Percentiles rank a stretch among this genome's conserved stretches.
These are phyloP conservation scores for Globisporangium solare DNA, from an alignment of 352 stramenopile genomes.

Conservation along the genomic window DNA sequence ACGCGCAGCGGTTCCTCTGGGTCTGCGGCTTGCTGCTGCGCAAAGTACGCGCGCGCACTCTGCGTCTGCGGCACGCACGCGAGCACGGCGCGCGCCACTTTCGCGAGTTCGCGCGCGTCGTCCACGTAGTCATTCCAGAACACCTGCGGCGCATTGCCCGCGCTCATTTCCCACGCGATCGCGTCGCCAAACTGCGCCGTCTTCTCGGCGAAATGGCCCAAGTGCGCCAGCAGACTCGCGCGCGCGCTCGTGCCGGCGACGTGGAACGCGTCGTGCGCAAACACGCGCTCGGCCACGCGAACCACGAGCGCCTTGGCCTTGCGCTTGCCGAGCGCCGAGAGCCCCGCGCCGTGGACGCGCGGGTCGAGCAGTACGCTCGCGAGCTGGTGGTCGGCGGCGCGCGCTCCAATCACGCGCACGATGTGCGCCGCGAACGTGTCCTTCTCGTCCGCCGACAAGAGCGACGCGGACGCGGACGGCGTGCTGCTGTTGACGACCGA, in stretches of 20 bases:
- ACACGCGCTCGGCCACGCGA: slow-evolving; percentile 25
- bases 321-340: slow-evolving; percentile 36
- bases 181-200: slow-evolving; percentile 32
- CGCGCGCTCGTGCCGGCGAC: slow-evolving; percentile 10
- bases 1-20: slow-evolving; percentile 20
- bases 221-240: slow-evolving; percentile 27
- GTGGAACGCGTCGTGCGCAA: slow-evolving; percentile 16
- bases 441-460: slow-evolving; percentile 16
- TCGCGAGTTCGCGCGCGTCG: slow-evolving; percentile 35
- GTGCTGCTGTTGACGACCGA: slow-evolving; percentile 12
- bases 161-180: slow-evolving; percentile 48
- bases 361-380: slow-evolving; percentile 45
- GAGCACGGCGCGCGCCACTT: slow-evolving; percentile 28
- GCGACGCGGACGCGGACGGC: not conserved
- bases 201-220: slow-evolving; percentile 34
- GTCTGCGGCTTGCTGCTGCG: slow-evolving; percentile 5
- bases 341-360: slow-evolving; percentile 29
- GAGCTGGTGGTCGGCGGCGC: slow-evolving; percentile 30
- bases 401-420: slow-evolving; percentile 10
- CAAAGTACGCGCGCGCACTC: not conserved
- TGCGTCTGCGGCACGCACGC: slow-evolving; percentile 21
- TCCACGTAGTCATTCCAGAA: slow-evolving; percentile 52
- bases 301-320: slow-evolving; percentile 43
- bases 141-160: slow-evolving; percentile 21
- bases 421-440: slow-evolving; percentile 7